Percentiles rank a stretch among this genome's conserved stretches.
phyloP scores from a whole-genome alignment of 1,284 basidiomycete genomes.

The Boletus sp. region DNA sequence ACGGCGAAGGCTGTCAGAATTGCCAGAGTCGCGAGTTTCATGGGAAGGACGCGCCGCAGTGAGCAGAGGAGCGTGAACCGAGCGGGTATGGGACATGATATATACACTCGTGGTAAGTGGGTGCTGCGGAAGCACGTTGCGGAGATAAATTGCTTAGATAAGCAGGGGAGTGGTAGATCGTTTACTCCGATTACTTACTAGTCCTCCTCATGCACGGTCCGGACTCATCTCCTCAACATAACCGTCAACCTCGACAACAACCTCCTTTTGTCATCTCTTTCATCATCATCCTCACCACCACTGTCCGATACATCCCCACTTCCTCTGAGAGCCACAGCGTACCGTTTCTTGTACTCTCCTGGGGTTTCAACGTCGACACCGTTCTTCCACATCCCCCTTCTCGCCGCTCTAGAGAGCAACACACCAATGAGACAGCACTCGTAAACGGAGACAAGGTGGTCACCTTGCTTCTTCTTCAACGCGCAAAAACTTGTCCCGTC shows the following conservation, averaged over 20 bases:
- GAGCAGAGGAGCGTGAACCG: not conserved
- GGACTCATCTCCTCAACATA: slow-evolving; percentile 5
- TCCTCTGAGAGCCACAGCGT: slow-evolving; percentile 33
- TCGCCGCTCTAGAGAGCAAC: slow-evolving; percentile 41
- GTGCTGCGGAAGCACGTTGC: not conserved
- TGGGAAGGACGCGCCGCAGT: not conserved
- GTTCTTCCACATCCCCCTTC: slow-evolving; percentile 69
- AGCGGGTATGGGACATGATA: not conserved
- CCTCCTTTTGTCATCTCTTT: not conserved
- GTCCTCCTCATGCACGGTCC: no score
- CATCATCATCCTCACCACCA: not conserved
- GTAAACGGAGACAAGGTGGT: slow-evolving; percentile 17
- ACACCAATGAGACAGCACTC: not conserved
- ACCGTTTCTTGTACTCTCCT: slow-evolving; percentile 74
- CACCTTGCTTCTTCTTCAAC: slow-evolving; percentile 68
- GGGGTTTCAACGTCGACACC: slow-evolving; percentile 63
- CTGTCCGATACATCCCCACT: not conserved
- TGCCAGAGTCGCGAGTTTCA: slow-evolving; percentile 9
- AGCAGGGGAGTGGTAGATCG: no score
- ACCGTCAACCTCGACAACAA: slow-evolving; percentile 12
- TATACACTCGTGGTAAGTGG: not conserved
- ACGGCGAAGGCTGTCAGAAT: slow-evolving; percentile 13
- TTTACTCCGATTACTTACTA: no score
- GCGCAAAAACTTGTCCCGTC: slow-evolving; percentile 57
- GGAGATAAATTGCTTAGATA: no score